Base-by-base conservation (phyloP, 495 filamentous ascomycete genomes). In the Delitschia confertaspora region DNA sequence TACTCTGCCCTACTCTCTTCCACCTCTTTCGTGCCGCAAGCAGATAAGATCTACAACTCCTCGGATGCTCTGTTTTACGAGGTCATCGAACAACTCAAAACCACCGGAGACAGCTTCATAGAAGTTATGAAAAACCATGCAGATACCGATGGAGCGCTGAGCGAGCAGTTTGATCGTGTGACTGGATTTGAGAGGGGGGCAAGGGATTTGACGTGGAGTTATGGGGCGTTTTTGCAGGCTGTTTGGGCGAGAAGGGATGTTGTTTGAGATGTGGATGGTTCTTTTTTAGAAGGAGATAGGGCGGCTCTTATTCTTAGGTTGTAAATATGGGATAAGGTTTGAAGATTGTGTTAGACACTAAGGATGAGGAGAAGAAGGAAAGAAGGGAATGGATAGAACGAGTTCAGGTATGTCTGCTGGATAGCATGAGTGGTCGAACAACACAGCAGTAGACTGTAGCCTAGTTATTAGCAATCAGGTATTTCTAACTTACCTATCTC, bases 171-270 rank as follows among this genome's bases (percentile, higher is more conserved):
- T 38, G 60, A 67, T 40, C 44, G 55, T 3, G 43, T 23, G 16
- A 64, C 62, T 2, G 65, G 65, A 24, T 59, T 45, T 36, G 53
- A 61, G 55, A 35, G 50, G 6, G 64, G 62, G 1, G 65, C 65
- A 20, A 49, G 54, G 23, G 65, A 67, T 48, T 39, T 67, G 53
- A 67, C 65, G 13, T 67, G 65, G 65, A 65, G 62, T 35, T 66
- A 66, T 47, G 63, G 59, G 22, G 56, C 56, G 3, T 63, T 65
- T 44, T 42, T 65, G 42, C 49, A 51, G 45, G 63, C 59, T 5
- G 50, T 47, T 18, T 52, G 53, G 38, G 53, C 47, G 21, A 38
- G 53, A 38, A 59, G 40, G 54, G 49, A 41, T 16, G 30, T 37
- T 1, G 10, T 22, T 4, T 40, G 36, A 48, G 34, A 11, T 7